These are phyloP conservation scores for Colletotrichum orchidophilum DNA, from an alignment of 2,329 filamentous ascomycete species.

Conservation along the genomic window DNA sequence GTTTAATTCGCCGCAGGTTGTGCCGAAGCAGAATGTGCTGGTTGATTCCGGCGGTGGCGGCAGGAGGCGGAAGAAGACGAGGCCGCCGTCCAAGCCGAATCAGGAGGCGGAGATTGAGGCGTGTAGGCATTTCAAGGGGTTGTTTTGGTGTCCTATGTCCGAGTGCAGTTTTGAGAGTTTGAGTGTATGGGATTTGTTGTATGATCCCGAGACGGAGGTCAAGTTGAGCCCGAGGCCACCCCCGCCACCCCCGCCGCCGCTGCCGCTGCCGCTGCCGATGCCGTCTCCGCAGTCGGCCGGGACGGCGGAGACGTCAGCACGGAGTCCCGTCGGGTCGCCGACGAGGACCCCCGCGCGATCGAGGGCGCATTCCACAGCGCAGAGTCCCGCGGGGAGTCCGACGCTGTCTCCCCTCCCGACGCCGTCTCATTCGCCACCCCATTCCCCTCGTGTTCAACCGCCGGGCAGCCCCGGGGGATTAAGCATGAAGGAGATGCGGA, in stretches of 20 bases:
- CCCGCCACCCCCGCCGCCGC: background rate
- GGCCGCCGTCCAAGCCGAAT: conserved; percentile 27
- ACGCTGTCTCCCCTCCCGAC: background rate
- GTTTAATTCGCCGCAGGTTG: conserved; percentile 29
- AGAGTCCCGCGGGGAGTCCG: background rate
- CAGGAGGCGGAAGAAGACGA: conserved; percentile 1
- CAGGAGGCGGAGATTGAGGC: conserved; percentile 32
- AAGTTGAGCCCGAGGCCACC: conserved; percentile 20
- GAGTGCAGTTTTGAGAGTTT: conserved; percentile 33
- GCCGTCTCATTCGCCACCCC: conserved; percentile 9
- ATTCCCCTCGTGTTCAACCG: conserved; percentile 7
- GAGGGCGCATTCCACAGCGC: background rate
- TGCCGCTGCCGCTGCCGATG: background rate
- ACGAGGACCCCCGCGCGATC: background rate
- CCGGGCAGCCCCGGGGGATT: background rate
- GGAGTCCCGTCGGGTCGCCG: background rate
- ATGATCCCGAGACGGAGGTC: conserved; percentile 32
- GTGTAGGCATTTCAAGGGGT: conserved; percentile 29
- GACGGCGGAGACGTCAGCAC: background rate
- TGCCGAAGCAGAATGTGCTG: conserved; percentile 14
- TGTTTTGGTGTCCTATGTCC: conserved; percentile 32
- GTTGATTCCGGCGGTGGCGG: background rate
- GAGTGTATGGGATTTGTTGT: conserved; percentile 34
- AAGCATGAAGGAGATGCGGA: conserved; percentile 19
- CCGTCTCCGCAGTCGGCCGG: background rate